A percentile compares a stretch with the other conserved stretches of the same genome.
These are phyloP conservation scores for Sporothrix brasiliensis DNA, from an alignment of 2,329 filamentous ascomycete genomes.

Conservation along the genomic window DNA sequence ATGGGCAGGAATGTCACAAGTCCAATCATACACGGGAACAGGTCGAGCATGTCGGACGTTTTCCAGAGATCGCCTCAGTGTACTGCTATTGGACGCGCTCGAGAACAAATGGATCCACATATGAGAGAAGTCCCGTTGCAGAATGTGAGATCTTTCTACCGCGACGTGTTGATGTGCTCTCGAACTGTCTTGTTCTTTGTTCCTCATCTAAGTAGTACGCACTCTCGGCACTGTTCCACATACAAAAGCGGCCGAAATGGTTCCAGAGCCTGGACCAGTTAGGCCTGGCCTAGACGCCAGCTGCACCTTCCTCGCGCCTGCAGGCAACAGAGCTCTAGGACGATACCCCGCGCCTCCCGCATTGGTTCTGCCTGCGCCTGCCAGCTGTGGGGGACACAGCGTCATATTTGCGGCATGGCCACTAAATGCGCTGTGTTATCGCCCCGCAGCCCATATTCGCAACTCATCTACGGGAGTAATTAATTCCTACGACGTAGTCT, in stretches of 20 bases:
- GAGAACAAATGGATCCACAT: no score
- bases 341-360: slow-evolving; percentile 19
- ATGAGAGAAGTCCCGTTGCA: neutral
- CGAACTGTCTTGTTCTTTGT: neutral
- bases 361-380: slow-evolving; percentile 23
- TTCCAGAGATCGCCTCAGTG: neutral
- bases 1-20: neutral
- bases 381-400: slow-evolving; percentile 20
- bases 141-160: neutral
- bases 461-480: neutral
- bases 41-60: neutral
- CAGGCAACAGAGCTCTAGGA: slow-evolving; percentile 17
- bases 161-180: neutral
- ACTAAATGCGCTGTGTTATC: neutral
- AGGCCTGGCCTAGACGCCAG: neutral
- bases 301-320: neutral
- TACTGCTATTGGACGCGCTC: neutral
- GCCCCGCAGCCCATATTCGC: neutral
- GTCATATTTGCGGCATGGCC: slow-evolving; percentile 13
- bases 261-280: slow-evolving; percentile 4
- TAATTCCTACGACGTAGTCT: neutral
- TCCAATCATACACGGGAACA: neutral
- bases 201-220: neutral
- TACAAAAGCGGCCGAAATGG: neutral
- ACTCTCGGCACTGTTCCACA: no score